A percentile compares a stretch with the other conserved stretches of the same genome.
phyloP scores from a whole-genome alignment of 768 basidiomycete species.

The Hygrophorus pudorinus region DNA sequence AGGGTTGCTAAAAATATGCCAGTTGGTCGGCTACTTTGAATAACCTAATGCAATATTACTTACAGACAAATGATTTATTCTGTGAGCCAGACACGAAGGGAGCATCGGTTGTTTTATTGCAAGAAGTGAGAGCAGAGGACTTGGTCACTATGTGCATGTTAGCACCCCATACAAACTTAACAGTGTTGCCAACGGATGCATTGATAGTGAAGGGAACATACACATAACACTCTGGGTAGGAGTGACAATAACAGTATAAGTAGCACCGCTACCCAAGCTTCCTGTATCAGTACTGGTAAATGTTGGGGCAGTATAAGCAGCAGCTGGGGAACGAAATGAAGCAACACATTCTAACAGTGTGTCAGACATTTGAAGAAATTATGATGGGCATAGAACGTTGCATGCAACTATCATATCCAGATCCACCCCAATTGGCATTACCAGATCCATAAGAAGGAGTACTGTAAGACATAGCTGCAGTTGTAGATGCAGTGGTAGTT shows the following conservation, averaged over 20 bases:
- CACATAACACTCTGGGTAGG: constrained; percentile 68
- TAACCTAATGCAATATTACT: constrained; percentile 14
- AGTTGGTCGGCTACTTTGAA: constrained; percentile 5
- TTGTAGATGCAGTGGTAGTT: no score
- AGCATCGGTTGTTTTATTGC: constrained; percentile 57
- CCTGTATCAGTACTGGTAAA: constrained; percentile 19
- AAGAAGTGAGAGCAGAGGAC: constrained; percentile 52
- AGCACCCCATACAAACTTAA: constrained; percentile 70
- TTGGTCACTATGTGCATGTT: constrained; percentile 81
- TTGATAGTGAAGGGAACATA: constrained; percentile 65
- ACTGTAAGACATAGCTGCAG: constrained; percentile 17
- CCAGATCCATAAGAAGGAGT: constrained; percentile 56
- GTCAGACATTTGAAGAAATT: not conserved
- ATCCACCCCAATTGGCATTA: constrained; percentile 42
- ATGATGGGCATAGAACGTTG: constrained; percentile 25
- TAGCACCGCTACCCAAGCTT: constrained; percentile 41
- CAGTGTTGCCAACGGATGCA: constrained; percentile 67
- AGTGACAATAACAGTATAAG: constrained; percentile 71
- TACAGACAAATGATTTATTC: constrained; percentile 53
- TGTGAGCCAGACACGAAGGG: constrained; percentile 62
- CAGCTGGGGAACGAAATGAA: constrained; percentile 34
- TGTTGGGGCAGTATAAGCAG: constrained; percentile 23
- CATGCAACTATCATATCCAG: constrained; percentile 58
- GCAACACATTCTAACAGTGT: constrained; percentile 50
- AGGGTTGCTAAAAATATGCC: constrained; percentile 36